A percentile compares a stretch with the other conserved stretches of the same genome.
phyloP scores from a whole-genome alignment of 768 basidiomycete species.

The Hemileccinum rubropunctum region DNA sequence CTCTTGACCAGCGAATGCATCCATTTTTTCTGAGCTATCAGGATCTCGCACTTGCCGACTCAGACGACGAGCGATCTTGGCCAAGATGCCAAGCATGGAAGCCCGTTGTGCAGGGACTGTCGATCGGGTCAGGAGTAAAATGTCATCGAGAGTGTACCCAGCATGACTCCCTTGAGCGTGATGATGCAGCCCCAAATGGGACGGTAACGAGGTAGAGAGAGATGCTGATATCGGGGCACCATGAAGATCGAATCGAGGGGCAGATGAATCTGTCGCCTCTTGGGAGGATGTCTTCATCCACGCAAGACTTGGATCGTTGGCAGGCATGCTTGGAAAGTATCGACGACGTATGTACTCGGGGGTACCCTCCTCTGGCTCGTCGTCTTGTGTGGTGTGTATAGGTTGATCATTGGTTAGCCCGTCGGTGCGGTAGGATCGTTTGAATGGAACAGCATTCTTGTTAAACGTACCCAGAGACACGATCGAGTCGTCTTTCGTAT shows the following conservation, averaged over 20 bases:
- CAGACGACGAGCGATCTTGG: slow-evolving; percentile 47
- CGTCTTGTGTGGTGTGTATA: not conserved
- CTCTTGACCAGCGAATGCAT: slow-evolving; percentile 31
- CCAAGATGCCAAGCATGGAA: slow-evolving; percentile 74
- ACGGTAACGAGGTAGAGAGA: slow-evolving; percentile 60
- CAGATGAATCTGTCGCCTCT: slow-evolving; percentile 16
- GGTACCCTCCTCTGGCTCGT: slow-evolving; percentile 61
- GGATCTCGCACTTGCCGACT: slow-evolving; percentile 14
- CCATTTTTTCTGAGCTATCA: not conserved
- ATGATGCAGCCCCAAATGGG: slow-evolving; percentile 87
- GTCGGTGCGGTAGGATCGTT: slow-evolving; percentile 4
- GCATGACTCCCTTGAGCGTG: slow-evolving; percentile 76
- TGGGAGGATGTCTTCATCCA: slow-evolving; percentile 58
- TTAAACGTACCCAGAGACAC: slow-evolving; percentile 42
- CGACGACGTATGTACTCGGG: slow-evolving; percentile 81
- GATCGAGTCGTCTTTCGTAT: slow-evolving; percentile 25
- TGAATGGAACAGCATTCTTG: slow-evolving; percentile 10
- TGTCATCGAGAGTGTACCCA: slow-evolving; percentile 86
- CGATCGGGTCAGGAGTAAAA: slow-evolving; percentile 75
- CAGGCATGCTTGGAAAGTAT: slow-evolving; percentile 73
- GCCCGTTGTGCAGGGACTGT: slow-evolving; percentile 82
- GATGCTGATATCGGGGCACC: slow-evolving; percentile 63
- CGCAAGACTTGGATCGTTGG: slow-evolving; percentile 69
- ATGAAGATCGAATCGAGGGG: slow-evolving; percentile 71
- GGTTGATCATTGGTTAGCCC: not conserved